Evolutionary conservation across 306 rosid species (phyloP).

Genomic region (cucumber (Cucumis sativus)): Cucumber_9930_V3 NC_026655.2:10248001-10248500

Average conservation of each 20-base stretch:
- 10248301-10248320: background rate
- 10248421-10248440: constrained; percentile 8
- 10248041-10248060: background rate
- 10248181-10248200: background rate
- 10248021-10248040: background rate
- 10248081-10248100: no score
- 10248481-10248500: constrained; percentile 45
- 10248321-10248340: background rate
- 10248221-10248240: background rate
- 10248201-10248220: background rate
- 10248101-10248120: background rate
- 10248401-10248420: constrained; percentile 6
- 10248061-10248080: no score
- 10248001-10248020: background rate
- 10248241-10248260: background rate
- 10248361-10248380: background rate
- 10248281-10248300: background rate
- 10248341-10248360: constrained; percentile 14
- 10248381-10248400: constrained; percentile 5
- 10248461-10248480: constrained; percentile 20
- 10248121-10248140: background rate
- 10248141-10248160: background rate
- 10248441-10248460: constrained; percentile 22
- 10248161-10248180: background rate
- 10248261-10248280: background rate